phyloP scores from a whole-genome alignment of 2,329 filamentous ascomycete species.

The Lasiodiplodia hormozganensis region DNA sequence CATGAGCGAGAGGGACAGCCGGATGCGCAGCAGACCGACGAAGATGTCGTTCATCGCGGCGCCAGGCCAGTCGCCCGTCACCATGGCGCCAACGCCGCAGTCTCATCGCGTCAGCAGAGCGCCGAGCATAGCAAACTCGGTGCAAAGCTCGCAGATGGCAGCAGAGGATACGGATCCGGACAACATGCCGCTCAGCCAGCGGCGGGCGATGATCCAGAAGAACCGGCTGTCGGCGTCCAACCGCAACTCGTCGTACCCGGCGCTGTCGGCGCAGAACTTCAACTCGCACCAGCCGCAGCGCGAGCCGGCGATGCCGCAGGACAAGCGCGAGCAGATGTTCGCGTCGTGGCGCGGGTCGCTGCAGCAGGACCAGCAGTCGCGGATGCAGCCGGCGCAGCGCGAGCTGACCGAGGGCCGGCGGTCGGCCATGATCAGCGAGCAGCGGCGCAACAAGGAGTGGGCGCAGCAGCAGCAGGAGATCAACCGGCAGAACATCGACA shows the following conservation, averaged over 20 bases:
- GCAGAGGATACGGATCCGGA: constrained; percentile 63
- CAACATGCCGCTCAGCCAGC: constrained; percentile 66
- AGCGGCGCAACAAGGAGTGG: constrained; percentile 68
- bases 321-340: constrained; percentile 43
- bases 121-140: constrained; percentile 9
- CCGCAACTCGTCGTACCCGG: constrained; percentile 13
- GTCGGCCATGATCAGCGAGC: constrained; percentile 63
- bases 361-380: constrained; percentile 36
- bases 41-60: constrained; percentile 23
- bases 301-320: constrained; percentile 36
- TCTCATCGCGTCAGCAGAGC: constrained; percentile 1
- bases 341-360: constrained; percentile 46
- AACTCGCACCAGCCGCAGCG: constrained; percentile 49
- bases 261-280: constrained; percentile 37
- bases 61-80: constrained; percentile 7
- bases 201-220: constrained; percentile 14
- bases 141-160: constrained; percentile 44
- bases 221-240: constrained; percentile 18
- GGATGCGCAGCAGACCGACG: constrained; percentile 19
- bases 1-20: constrained; percentile 19
- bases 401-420: constrained; percentile 45
- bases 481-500: constrained; percentile 65
- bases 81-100: neutral
- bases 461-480: constrained; percentile 64
- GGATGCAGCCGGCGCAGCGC: constrained; percentile 32